These are phyloP conservation scores for Globisporangium emineosum DNA, from an alignment of 352 stramenopile species.

Conservation along the genomic window DNA sequence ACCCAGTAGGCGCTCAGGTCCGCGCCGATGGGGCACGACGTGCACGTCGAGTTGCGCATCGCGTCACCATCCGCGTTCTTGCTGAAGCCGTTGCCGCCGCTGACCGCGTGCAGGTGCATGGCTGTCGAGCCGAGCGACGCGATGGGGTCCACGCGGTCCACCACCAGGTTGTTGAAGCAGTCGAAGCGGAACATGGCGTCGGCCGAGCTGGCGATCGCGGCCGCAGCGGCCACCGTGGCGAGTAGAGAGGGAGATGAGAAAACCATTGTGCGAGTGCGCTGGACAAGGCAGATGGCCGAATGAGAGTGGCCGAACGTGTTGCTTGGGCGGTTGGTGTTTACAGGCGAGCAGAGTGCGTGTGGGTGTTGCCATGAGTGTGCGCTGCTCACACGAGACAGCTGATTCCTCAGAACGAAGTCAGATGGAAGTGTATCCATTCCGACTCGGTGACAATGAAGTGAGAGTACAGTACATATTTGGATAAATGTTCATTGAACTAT, in stretches of 20 bases:
- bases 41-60: slow-evolving; percentile 44
- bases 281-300: slow-evolving; percentile 1
- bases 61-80: slow-evolving; percentile 30
- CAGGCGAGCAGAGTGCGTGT: background rate
- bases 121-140: slow-evolving; percentile 23
- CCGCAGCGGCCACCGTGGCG: background rate
- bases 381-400: background rate
- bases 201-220: background rate
- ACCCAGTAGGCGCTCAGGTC: slow-evolving; percentile 55
- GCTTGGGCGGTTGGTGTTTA: too few species aligned
- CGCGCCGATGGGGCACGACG: slow-evolving; percentile 44
- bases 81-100: slow-evolving; percentile 51
- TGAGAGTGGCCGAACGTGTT: background rate
- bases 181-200: slow-evolving; percentile 43
- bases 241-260: background rate
- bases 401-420: slow-evolving; percentile 5
- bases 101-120: slow-evolving; percentile 40
- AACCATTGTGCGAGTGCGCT: background rate
- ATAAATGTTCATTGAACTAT: background rate
- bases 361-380: background rate
- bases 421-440: slow-evolving; percentile 3
- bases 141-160: slow-evolving; percentile 49
- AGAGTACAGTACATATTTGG: background rate
- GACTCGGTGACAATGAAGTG: background rate
- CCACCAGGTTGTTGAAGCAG: slow-evolving; percentile 56